A percentile compares a stretch with the other conserved stretches of the same genome.
Conservation (phyloP, 2,329 filamentous ascomycete species). For the Colletotrichum limetticola region DNA sequence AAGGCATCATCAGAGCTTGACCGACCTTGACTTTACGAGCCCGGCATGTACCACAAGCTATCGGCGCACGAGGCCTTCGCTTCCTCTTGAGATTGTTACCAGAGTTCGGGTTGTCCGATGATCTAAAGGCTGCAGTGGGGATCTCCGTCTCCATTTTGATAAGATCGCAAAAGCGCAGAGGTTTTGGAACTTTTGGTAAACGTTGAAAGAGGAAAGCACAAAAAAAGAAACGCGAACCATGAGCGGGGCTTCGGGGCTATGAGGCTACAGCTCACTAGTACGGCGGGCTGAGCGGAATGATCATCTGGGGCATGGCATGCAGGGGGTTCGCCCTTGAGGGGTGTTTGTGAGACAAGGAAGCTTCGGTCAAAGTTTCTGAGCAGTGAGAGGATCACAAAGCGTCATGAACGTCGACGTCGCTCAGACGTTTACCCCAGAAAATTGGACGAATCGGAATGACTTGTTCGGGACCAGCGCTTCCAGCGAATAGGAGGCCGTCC, state of each 20-base stretch:
- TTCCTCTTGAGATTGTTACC: slow-evolving; percentile 25
- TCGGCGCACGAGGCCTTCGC: slow-evolving; percentile 24
- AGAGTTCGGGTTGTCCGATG: slow-evolving; percentile 19
- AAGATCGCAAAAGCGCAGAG: not conserved
- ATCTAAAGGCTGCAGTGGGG: not conserved
- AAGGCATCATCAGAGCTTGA: not conserved
- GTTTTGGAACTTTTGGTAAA: too few relatives aligned
- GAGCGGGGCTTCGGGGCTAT: slow-evolving; percentile 1
- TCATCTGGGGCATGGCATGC: not conserved
- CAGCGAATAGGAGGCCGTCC: not conserved
- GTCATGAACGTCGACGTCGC: not conserved
- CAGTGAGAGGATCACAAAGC: not conserved
- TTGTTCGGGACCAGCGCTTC: not conserved
- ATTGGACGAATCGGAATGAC: not conserved
- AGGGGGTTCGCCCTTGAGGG: not conserved
- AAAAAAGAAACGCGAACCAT: not conserved
- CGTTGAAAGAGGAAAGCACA: not conserved
- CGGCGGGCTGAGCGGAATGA: too few relatives aligned
- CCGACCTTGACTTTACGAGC: slow-evolving; percentile 35
- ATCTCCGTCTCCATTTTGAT: slow-evolving; percentile 14
- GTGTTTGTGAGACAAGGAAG: slow-evolving; percentile 1
- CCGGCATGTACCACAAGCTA: slow-evolving; percentile 32
- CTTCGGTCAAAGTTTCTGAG: not conserved
- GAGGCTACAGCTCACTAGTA: not conserved
- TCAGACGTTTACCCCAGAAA: not conserved